Percentiles rank a stretch among this genome's conserved stretches.
Conservation (phyloP, 2,329 filamentous ascomycete genomes). For the Aureobasidium uvarum region DNA sequence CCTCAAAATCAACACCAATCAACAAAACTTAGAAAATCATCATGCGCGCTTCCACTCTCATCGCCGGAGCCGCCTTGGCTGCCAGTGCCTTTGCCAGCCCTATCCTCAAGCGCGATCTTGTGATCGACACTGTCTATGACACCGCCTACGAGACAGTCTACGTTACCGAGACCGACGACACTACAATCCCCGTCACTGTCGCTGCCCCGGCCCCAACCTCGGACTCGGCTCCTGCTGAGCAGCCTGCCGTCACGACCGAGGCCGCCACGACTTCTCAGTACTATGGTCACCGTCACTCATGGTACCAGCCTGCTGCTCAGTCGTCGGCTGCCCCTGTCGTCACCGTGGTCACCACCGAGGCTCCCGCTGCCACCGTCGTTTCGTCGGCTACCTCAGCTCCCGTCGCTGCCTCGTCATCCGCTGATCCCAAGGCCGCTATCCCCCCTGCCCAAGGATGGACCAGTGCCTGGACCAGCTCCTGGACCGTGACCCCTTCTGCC, state of each 20-base stretch:
- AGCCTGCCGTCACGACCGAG: slow-evolving; percentile 18
- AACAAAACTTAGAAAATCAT: slow-evolving; percentile 30
- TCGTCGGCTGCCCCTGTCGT: slow-evolving; percentile 14
- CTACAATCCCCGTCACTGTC: slow-evolving; percentile 28
- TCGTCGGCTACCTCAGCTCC: neutral
- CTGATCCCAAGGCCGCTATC: slow-evolving; percentile 4
- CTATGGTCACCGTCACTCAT: slow-evolving; percentile 19
- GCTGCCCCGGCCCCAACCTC: slow-evolving; percentile 25
- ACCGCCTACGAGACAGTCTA: slow-evolving; percentile 37
- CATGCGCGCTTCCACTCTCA: slow-evolving; percentile 40
- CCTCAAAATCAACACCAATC: slow-evolving; percentile 31
- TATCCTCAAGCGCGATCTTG: slow-evolving; percentile 33
- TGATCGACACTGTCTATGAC: slow-evolving; percentile 35
- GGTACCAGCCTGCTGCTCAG: slow-evolving; percentile 5
- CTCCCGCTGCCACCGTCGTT: slow-evolving; percentile 2
- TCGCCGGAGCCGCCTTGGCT: slow-evolving; percentile 39
- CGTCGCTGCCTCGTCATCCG: slow-evolving; percentile 3
- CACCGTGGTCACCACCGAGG: neutral
- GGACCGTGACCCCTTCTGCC: slow-evolving; percentile 16
- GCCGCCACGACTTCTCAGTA: slow-evolving; percentile 13
- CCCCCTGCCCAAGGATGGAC: slow-evolving; percentile 11
- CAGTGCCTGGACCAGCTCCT: slow-evolving; percentile 20
- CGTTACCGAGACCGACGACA: slow-evolving; percentile 39
- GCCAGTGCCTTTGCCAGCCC: slow-evolving; percentile 40
- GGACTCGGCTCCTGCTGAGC: slow-evolving; percentile 16